These are phyloP conservation scores for Xylariaceae sp. DNA, from an alignment of 2,329 filamentous ascomycete genomes.

Conservation along the genomic window DNA sequence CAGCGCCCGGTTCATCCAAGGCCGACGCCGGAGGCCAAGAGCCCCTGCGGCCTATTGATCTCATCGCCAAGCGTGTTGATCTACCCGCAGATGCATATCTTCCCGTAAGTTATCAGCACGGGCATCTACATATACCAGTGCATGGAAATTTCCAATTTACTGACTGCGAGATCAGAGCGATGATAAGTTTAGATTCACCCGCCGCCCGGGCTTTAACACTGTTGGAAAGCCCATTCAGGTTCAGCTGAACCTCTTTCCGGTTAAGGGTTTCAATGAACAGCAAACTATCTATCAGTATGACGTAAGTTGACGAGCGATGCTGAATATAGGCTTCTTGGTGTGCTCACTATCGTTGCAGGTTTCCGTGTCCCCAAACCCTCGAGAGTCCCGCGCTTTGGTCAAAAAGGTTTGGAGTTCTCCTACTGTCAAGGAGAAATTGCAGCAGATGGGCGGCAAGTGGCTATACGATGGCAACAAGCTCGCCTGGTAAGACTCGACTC, in stretches of 20 bases:
- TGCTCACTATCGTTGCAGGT: slow-evolving; percentile 47
- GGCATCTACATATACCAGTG: background rate
- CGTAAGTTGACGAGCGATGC: slow-evolving; percentile 49
- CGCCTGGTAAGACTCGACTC: slow-evolving; percentile 74
- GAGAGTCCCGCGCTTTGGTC: slow-evolving; percentile 52
- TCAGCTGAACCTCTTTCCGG: slow-evolving; percentile 70
- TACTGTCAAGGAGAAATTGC: slow-evolving; percentile 52
- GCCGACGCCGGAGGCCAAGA: slow-evolving; percentile 4
- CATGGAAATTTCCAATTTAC: background rate
- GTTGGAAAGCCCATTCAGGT: slow-evolving; percentile 51
- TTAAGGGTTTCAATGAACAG: slow-evolving; percentile 54
- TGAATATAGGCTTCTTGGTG: background rate
- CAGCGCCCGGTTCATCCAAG: slow-evolving; percentile 1
- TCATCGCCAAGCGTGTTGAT: slow-evolving; percentile 49
- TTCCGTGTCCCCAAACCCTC: slow-evolving; percentile 54
- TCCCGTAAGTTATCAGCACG: slow-evolving; percentile 31
- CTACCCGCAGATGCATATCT: slow-evolving; percentile 55
- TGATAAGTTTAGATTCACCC: slow-evolving; percentile 35
- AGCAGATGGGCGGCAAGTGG: slow-evolving; percentile 49
- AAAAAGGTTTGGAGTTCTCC: slow-evolving; percentile 72
- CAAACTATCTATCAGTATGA: slow-evolving; percentile 75
- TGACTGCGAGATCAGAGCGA: slow-evolving; percentile 23
- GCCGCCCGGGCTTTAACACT: slow-evolving; percentile 55
- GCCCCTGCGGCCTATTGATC: slow-evolving; percentile 30
- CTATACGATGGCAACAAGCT: slow-evolving; percentile 81